Conservation (phyloP, 352 stramenopile species). For the Globisporangium barbulae region DNA sequence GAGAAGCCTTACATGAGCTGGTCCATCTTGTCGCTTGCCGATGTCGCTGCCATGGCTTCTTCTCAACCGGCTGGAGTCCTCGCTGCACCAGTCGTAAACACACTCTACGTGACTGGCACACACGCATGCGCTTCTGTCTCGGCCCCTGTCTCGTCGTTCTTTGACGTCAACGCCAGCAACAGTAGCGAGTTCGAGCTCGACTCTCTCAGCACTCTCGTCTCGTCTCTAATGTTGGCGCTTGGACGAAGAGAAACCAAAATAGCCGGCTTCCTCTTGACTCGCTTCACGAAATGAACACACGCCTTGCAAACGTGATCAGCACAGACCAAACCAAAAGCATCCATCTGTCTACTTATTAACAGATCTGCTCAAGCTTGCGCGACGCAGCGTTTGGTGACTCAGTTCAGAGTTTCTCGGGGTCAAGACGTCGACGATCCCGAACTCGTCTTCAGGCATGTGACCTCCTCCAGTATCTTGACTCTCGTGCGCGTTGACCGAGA, state of each 20-base stretch:
- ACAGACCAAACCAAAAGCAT: not conserved
- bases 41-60: constrained; percentile 31
- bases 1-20: constrained; percentile 43
- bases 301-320: not conserved
- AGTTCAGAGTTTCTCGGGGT: constrained; percentile 6
- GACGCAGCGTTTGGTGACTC: not conserved
- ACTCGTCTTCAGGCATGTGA: constrained; percentile 22
- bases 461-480: not conserved
- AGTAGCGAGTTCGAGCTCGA: not conserved
- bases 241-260: not conserved
- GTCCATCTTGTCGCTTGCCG: constrained; percentile 44
- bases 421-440: constrained; percentile 23
- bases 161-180: not conserved
- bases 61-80: not conserved
- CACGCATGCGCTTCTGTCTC: not conserved
- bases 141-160: not conserved
- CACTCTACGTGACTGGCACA: not conserved
- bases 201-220: not conserved
- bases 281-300: not conserved
- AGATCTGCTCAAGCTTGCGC: constrained; percentile 3
- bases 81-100: no score
- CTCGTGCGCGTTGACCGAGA: constrained; percentile 2
- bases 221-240: not conserved
- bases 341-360: constrained; percentile 4
- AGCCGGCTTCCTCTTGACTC: not conserved